A percentile compares a stretch with the other conserved stretches of the same genome.
These are phyloP conservation scores for Pseudopithomyces chartarum DNA, from an alignment of 2,329 filamentous ascomycete genomes.

Conservation along the genomic window DNA sequence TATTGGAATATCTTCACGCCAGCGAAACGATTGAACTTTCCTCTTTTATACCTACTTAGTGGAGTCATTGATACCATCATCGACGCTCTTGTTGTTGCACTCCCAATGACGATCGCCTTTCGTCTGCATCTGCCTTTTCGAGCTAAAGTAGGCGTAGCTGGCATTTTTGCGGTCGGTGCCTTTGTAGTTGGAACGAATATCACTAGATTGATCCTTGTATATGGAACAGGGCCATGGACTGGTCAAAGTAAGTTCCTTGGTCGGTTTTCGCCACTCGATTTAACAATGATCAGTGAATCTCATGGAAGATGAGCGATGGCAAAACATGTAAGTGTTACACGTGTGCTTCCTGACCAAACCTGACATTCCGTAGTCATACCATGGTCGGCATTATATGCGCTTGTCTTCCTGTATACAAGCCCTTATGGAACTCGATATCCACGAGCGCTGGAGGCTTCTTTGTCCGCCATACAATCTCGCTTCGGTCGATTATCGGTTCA, in stretches of 20 bases:
- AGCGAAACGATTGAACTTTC: conserved; percentile 3
- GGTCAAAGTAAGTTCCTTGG: background rate
- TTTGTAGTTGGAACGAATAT: background rate
- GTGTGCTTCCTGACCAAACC: too few relatives aligned
- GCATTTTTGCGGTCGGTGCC: background rate
- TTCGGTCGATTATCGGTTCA: too few relatives aligned
- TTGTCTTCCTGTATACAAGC: conserved; percentile 5
- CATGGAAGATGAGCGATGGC: too few relatives aligned
- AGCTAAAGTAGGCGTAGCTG: background rate
- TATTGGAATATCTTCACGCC: conserved; percentile 3
- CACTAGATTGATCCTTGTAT: background rate
- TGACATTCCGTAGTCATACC: too few relatives aligned
- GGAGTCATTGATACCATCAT: background rate
- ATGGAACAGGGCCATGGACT: background rate
- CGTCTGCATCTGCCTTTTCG: background rate
- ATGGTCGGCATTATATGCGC: background rate
- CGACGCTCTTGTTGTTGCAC: background rate
- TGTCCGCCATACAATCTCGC: too few relatives aligned
- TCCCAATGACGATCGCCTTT: background rate
- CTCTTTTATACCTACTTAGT: background rate
- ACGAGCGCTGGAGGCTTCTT: too few relatives aligned
- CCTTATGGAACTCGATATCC: background rate
- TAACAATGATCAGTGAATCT: too few relatives aligned
- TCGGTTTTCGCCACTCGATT: too few relatives aligned
- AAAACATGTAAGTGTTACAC: too few relatives aligned